phyloP scores from a whole-genome alignment of 768 basidiomycete genomes.

The Candolleomyces aberdarensis region DNA sequence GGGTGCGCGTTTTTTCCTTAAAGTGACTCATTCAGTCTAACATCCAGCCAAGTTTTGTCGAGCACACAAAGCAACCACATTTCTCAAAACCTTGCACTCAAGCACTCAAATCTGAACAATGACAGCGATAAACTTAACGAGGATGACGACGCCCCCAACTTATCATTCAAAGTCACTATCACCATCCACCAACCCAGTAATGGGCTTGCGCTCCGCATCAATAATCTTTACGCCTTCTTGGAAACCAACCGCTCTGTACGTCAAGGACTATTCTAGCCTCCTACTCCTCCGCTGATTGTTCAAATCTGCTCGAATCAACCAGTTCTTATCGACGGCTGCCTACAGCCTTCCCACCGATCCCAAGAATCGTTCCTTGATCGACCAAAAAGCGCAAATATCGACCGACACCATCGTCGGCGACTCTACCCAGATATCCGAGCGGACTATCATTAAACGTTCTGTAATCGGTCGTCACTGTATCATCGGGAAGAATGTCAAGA shows the following conservation, averaged over 20 bases:
- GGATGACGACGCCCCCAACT: conserved; percentile 14
- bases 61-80: conserved; percentile 33
- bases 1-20: conserved; percentile 31
- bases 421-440: conserved; percentile 80
- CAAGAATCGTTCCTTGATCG: conserved; percentile 65
- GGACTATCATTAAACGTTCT: conserved; percentile 74
- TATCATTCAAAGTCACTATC: conserved; percentile 63
- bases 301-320: not conserved
- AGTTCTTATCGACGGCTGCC: conserved; percentile 52
- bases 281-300: not conserved
- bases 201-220: conserved; percentile 66
- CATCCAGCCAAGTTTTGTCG: not conserved
- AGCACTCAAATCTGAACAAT: conserved; percentile 53
- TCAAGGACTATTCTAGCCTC: not conserved
- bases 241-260: conserved; percentile 79
- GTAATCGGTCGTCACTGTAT: conserved; percentile 80
- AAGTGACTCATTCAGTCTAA: too few relatives aligned
- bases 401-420: conserved; percentile 77
- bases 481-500: conserved; percentile 81
- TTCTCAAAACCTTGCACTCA: conserved; percentile 48
- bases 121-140: not conserved
- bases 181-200: conserved; percentile 51
- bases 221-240: conserved; percentile 72
- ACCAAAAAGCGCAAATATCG: conserved; percentile 81
- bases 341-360: conserved; percentile 59